These are phyloP conservation scores for Carex myosuroides DNA, from an alignment of 176 grass and related monocot genomes.

Conservation along the genomic window DNA sequence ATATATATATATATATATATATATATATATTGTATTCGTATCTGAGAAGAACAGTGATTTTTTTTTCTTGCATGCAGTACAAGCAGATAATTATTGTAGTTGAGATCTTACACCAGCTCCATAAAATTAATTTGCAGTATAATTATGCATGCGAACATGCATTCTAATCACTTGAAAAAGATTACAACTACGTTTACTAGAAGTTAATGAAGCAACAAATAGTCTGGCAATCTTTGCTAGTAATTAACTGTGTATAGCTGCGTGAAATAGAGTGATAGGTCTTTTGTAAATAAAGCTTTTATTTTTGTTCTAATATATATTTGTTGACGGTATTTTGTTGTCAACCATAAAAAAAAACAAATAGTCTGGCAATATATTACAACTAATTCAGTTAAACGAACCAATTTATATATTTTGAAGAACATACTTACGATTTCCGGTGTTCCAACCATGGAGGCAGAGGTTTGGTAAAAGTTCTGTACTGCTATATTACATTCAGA, in stretches of 20 bases:
- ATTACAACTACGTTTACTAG: background rate
- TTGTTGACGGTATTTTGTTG: too few relatives aligned
- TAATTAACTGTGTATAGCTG: too few relatives aligned
- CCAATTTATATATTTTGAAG: background rate
- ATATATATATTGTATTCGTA: background rate
- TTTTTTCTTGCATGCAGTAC: background rate
- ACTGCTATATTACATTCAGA: background rate
- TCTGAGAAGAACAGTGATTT: background rate
- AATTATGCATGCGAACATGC: background rate
- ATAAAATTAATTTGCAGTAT: background rate
- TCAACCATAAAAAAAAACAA: too few relatives aligned
- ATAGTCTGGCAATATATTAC: background rate
- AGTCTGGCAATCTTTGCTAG: background rate
- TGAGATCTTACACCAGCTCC: background rate
- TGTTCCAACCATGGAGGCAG: constrained; percentile 32
- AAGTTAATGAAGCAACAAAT: background rate
- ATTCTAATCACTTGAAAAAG: background rate
- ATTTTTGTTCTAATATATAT: too few relatives aligned
- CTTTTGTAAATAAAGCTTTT: too few relatives aligned
- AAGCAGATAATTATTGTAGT: background rate
- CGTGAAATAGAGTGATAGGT: too few relatives aligned
- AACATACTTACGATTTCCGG: constrained; percentile 34
- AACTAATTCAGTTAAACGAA: background rate
- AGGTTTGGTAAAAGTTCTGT: constrained; percentile 23
- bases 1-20: too few relatives aligned